Base-by-base conservation (phyloP, 805 yeast genomes). In the Zygosaccharomyces rouxii region DNA sequence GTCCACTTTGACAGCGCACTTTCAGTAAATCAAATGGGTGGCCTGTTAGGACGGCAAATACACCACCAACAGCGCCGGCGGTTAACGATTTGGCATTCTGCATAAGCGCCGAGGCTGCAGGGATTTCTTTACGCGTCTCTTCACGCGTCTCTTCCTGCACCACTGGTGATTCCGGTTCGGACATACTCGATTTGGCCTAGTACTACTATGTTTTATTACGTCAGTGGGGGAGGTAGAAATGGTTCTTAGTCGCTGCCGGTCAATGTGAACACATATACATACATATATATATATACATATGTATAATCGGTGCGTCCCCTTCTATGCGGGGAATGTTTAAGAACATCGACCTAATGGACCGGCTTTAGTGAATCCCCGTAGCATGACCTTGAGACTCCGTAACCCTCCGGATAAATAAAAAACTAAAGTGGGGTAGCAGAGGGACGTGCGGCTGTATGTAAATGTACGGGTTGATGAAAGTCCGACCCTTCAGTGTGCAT, bases 1-100 rank as follows among this genome's bases (percentile, higher is more conserved):
- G 76, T 46, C 63, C 76, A 47, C 96, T 89, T 64, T 92, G 99
- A 53, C 92, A 79, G 51, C 96, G 77, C 13, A 92, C 99, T 66
- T 92, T 92, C 56, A 90, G 79, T 57, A 92, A 77, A 66, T 94
- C 99, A 65, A 92, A 92, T 1, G 99, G 99, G 66, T 92, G 98
- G 26, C 98, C 99, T 0, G 96, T 88, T 25, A 89, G 60, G 13
- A 92, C 98, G 2, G 98, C 97, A 68, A 96, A 90, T 21, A 92
- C 73, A 61, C 99, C 99, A 55, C 99, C 98, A 50, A 92, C 86
- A 19, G 97, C 99, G 38, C 99, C 99, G 6, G 97, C 83, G 6
- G 81, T 83, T 58, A 92, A 81, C 1, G 97, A 88, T 64, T 90
- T 89, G 57, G 84, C 72, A 71, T 92, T 95, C 50, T 88, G 96